These are phyloP conservation scores for Cryphonectria carpinicola DNA, from an alignment of 2,329 filamentous ascomycete species.

Conservation along the genomic window DNA sequence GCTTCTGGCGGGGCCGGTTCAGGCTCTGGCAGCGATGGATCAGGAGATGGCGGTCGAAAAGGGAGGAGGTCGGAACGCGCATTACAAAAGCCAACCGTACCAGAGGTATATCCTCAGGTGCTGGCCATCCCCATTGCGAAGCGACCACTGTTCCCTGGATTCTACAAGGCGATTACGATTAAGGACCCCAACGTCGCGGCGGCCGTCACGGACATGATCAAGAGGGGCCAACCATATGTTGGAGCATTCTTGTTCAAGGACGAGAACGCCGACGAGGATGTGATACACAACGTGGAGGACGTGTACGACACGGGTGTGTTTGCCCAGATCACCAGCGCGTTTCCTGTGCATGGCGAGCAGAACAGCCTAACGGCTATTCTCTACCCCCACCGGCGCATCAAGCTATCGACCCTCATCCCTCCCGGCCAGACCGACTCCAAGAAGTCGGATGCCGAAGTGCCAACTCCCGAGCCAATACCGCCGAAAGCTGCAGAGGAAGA, in stretches of 20 bases:
- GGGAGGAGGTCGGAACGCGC: conserved; percentile 76
- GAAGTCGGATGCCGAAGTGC: conserved; percentile 54
- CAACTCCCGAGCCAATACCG: conserved; percentile 62
- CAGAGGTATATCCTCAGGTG: conserved; percentile 95
- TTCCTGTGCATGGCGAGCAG: conserved; percentile 86
- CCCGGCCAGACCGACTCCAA: conserved; percentile 60
- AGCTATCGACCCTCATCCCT: conserved; percentile 80
- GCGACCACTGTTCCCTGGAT: conserved; percentile 91
- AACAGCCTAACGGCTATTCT: conserved; percentile 87
- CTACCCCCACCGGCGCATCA: conserved; percentile 94
- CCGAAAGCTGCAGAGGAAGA: conserved; percentile 58
- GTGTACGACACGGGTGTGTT: conserved; percentile 97
- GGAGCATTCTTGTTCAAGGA: conserved; percentile 98
- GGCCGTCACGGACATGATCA: conserved; percentile 95
- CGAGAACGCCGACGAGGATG: conserved; percentile 89
- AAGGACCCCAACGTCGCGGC: conserved; percentile 88
- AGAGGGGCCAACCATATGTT: conserved; percentile 94
- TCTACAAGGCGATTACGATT: conserved; percentile 98
- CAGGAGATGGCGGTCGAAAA: conserved; percentile 69
- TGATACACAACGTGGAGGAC: conserved; percentile 87
- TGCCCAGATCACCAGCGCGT: conserved; percentile 95
- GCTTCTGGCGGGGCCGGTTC: conserved; percentile 53
- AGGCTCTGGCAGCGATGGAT: conserved; percentile 56
- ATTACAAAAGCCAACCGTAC: conserved; percentile 84
- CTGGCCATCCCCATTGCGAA: conserved; percentile 96